These are phyloP conservation scores for Limnanthes douglasii DNA, from an alignment of 345 rosid species.

Conservation along the genomic window DNA sequence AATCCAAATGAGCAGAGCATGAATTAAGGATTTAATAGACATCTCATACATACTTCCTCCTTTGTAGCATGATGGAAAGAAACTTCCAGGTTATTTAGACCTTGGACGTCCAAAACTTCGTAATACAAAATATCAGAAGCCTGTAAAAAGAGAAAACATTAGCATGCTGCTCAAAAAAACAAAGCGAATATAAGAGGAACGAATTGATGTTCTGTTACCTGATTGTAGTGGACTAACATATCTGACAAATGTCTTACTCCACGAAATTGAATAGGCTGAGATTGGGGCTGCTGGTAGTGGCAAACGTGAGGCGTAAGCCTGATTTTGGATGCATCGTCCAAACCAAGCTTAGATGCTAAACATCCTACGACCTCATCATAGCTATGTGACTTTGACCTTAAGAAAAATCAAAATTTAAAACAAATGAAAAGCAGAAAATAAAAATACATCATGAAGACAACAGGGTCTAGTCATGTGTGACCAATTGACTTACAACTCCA, in stretches of 20 bases:
- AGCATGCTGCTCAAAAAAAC: slow-evolving; percentile 6
- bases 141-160: slow-evolving; percentile 21
- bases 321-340: slow-evolving; percentile 62
- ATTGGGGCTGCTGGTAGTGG: slow-evolving; percentile 75
- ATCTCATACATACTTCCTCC: slow-evolving; percentile 55
- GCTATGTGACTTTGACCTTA: slow-evolving; percentile 43
- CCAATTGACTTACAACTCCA: slow-evolving; percentile 47
- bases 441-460: too few species aligned
- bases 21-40: slow-evolving; percentile 3
- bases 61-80: slow-evolving; percentile 58
- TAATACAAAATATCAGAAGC: slow-evolving; percentile 57
- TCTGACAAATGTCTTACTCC: slow-evolving; percentile 55
- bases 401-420: slow-evolving; percentile 8
- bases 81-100: slow-evolving; percentile 56
- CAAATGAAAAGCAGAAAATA: slow-evolving; percentile 1
- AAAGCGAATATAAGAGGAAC: slow-evolving; percentile 9
- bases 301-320: slow-evolving; percentile 72
- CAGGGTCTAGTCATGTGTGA: too few species aligned
- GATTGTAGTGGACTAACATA: slow-evolving; percentile 66
- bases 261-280: slow-evolving; percentile 47
- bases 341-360: slow-evolving; percentile 40
- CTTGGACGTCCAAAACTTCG: slow-evolving; percentile 66
- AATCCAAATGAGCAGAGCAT: slow-evolving; percentile 10
- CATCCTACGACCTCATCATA: slow-evolving; percentile 69
- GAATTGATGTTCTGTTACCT: slow-evolving; percentile 22